Percentiles rank a stretch among this genome's conserved stretches.
These are phyloP conservation scores for Bjerkandera adusta DNA, from an alignment of 1,284 basidiomycete species.

Conservation along the genomic window DNA sequence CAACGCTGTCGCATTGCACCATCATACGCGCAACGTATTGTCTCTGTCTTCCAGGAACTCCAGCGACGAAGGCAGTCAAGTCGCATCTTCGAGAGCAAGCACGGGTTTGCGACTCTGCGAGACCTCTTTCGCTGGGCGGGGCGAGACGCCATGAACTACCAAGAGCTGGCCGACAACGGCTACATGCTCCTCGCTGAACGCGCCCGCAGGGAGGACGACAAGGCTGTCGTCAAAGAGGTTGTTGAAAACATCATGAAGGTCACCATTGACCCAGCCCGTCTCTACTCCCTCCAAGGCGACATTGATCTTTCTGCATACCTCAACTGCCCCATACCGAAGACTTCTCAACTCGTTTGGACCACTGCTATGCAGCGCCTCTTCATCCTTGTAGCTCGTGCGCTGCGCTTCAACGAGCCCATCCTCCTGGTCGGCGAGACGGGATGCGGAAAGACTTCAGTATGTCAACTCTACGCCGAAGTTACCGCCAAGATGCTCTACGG, in stretches of 20 bases:
- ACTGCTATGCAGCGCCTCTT: slow-evolving; percentile 91
- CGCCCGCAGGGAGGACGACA: slow-evolving; percentile 83
- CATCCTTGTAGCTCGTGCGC: slow-evolving; percentile 77
- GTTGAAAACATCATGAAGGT: slow-evolving; percentile 92
- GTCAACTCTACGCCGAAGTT: slow-evolving; percentile 83
- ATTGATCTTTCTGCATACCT: slow-evolving; percentile 47
- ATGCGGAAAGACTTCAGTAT: slow-evolving; percentile 96
- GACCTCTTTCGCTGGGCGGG: slow-evolving; percentile 98
- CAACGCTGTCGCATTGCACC: slow-evolving; percentile 90
- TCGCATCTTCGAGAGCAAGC: slow-evolving; percentile 96
- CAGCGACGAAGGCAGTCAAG: slow-evolving; percentile 89
- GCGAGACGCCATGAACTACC: slow-evolving; percentile 84
- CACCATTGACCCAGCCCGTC: slow-evolving; percentile 65
- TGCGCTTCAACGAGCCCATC: slow-evolving; percentile 92
- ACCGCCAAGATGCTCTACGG: slow-evolving; percentile 64
- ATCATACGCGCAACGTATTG: slow-evolving; percentile 89
- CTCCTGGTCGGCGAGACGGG: slow-evolving; percentile 99
- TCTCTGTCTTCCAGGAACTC: slow-evolving; percentile 90
- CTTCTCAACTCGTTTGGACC: slow-evolving; percentile 81
- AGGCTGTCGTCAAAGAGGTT: slow-evolving; percentile 86
- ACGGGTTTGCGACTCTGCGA: slow-evolving; percentile 94
- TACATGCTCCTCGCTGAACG: slow-evolving; percentile 98
- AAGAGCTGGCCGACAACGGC: slow-evolving; percentile 94
- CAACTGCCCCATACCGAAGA: slow-evolving; percentile 52
- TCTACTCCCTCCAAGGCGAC: slow-evolving; percentile 67